phyloP scores from a whole-genome alignment of 2,329 filamentous ascomycete species.

The Hysterium pulicare region DNA sequence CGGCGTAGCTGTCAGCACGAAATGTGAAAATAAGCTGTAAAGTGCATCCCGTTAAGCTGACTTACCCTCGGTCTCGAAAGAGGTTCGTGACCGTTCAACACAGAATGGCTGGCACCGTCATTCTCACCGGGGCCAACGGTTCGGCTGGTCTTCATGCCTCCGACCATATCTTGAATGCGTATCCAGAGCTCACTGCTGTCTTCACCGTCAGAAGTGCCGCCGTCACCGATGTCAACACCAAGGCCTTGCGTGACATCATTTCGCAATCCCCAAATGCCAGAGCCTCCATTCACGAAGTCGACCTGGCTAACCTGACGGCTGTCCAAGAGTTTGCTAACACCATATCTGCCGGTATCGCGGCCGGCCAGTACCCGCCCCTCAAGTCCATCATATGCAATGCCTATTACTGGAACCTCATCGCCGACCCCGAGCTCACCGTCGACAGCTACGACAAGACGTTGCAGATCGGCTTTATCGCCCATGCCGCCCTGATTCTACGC shows the following conservation, averaged over 20 bases:
- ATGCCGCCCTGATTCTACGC: constrained; percentile 5
- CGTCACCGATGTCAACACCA: constrained; percentile 16
- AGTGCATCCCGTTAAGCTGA: no score
- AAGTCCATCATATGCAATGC: constrained; percentile 10
- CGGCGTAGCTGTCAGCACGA: no score
- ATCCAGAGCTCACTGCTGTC: constrained; percentile 13
- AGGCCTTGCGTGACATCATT: constrained; percentile 12
- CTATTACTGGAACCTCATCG: constrained; percentile 7
- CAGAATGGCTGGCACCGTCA: constrained; percentile 11
- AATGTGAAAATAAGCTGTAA: no score
- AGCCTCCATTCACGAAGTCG: constrained; percentile 3
- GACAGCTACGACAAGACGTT: constrained; percentile 11
- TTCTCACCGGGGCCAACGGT: constrained; percentile 23
- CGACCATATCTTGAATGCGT: constrained; percentile 12
- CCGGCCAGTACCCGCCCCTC: constrained; percentile 3
- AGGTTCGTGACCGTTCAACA: no score
- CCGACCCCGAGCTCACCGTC: background rate
- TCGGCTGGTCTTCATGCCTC: constrained; percentile 18
- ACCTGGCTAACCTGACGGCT: constrained; percentile 4
- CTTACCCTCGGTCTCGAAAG: no score
- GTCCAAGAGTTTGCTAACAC: constrained; percentile 5
- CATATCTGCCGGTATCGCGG: background rate
- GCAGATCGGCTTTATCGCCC: constrained; percentile 6
- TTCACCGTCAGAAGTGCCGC: constrained; percentile 18
- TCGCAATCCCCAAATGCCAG: constrained; percentile 9